Base-by-base conservation (phyloP, 805 yeast species). In the Pichia cephalocereana region DNA sequence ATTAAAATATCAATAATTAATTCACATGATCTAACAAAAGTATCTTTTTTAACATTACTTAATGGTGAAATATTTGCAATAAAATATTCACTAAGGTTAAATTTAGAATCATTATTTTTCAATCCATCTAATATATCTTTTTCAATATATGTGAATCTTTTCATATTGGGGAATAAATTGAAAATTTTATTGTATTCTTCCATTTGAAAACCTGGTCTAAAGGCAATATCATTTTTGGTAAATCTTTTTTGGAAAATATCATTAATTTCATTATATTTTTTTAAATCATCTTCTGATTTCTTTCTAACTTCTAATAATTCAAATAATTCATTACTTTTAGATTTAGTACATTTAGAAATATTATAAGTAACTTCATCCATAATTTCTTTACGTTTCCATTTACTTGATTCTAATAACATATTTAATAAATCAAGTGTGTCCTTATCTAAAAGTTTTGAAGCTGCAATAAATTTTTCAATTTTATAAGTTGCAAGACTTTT, bases 201-300 rank as follows among this genome's bases (percentile, higher is more conserved):
- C 30, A 27, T 12, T 8, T 46, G 40, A 6, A 36, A 41, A 18
- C 54, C 52, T 11, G 52, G 47, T 36, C 32, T 44, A 28, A 46
- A 52, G 6, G 30, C 30, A 4, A 23, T 15, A 26, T 37, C 44
- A 31, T 42, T 46, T 8, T 37, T 19, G 4, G 38, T 4, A 36
- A 45, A 51, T 14, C 31, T 19, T 19, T 30, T 36, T 14, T 26
- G 17, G 27, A 46, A 37, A 10, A 41, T 31, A 17, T 43, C n/a
- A 10, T 32, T 6, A 5, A 44, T n/a, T n/a, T 43, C 14, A 7
- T 38, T 30, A 19, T 40, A 38, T 14, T 43, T 10, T 18, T 23
- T 32, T 8, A 11, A 18, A 26, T 46, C 43, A 23, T 38, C 38
- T 2, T 8, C 8, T 12, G 34, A 4, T 27, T 30, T 28, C 15